Evolutionary conservation across 345 rosid species (phyloP).

Genomic region (Salix arbutifolia): DNA sequence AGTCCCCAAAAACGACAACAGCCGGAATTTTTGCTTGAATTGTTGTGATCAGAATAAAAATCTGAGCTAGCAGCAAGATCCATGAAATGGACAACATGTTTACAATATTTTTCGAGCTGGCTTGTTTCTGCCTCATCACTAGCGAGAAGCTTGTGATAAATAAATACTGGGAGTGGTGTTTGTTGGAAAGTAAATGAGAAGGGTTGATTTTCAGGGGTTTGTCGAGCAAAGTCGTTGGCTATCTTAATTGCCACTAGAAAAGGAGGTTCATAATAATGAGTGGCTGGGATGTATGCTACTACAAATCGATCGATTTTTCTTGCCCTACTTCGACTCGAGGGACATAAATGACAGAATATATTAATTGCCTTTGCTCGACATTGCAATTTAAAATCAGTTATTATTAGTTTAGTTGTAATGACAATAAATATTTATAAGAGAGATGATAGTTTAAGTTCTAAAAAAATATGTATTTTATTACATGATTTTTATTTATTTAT

Average conservation of each 20-base stretch:
- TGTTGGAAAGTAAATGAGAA: neutral
- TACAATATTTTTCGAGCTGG: slow-evolving; percentile 2
- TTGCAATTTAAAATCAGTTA: no score
- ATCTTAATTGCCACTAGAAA: slow-evolving; percentile 5
- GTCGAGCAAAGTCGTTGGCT: neutral
- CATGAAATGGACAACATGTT: neutral
- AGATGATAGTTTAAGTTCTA: no score
- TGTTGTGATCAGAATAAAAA: neutral
- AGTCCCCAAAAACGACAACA: slow-evolving; percentile 22
- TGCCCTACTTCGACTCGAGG: no score
- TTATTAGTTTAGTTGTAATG: no score
- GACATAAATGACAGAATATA: no score
- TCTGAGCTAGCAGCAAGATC: neutral
- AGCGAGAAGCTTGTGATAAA: neutral
- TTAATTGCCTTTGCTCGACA: no score
- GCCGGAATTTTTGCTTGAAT: slow-evolving; percentile 21
- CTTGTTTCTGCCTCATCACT: no score
- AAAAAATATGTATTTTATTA: no score
- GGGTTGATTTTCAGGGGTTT: neutral
- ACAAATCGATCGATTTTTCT: no score
- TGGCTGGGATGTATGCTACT: no score
- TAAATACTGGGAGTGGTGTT: neutral
- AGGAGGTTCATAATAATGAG: neutral
- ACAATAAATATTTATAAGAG: no score
- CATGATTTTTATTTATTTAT: no score